Evolutionary conservation across 2,329 filamentous ascomycete species (phyloP).

Genomic region (Ilyonectria robusta): DNA sequence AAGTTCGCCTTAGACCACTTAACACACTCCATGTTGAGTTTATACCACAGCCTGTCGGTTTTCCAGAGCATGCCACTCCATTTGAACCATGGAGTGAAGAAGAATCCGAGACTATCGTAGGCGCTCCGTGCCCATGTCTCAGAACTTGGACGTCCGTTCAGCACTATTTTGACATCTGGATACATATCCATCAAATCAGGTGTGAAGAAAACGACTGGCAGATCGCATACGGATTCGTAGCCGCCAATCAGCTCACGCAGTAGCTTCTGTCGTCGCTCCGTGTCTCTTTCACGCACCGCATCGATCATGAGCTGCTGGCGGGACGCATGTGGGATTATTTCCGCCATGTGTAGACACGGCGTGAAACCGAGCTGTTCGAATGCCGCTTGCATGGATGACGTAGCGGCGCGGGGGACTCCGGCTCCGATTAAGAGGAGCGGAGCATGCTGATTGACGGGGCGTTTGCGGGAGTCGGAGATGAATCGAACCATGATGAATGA

Average conservation of each 20-base stretch:
- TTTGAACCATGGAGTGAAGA: constrained; percentile 46
- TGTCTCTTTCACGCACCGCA: constrained; percentile 48
- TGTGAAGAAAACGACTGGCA: constrained; percentile 51
- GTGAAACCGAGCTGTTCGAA: constrained; percentile 49
- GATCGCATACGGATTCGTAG: constrained; percentile 48
- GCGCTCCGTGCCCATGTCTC: constrained; percentile 49
- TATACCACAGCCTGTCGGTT: constrained; percentile 49
- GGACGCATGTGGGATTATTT: constrained; percentile 44
- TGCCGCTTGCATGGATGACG: constrained; percentile 53
- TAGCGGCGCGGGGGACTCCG: constrained; percentile 54
- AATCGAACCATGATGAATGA: constrained; percentile 32
- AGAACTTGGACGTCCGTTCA: constrained; percentile 50
- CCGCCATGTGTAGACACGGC: constrained; percentile 54
- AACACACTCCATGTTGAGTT: constrained; percentile 33
- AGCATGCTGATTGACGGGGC: constrained; percentile 4
- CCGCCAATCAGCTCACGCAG: constrained; percentile 51
- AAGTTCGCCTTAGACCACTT: constrained; percentile 11
- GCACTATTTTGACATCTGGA: constrained; percentile 50
- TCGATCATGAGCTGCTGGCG: constrained; percentile 45
- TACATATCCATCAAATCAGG: constrained; percentile 58
- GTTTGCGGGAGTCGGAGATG: constrained; percentile 30
- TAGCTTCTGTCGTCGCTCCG: constrained; percentile 46
- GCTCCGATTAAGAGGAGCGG: constrained; percentile 47
- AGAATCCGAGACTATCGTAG: constrained; percentile 46
- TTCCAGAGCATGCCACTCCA: constrained; percentile 45